These are phyloP conservation scores for Bipolaris cookei DNA, from an alignment of 2,329 filamentous ascomycete genomes.

Conservation along the genomic window DNA sequence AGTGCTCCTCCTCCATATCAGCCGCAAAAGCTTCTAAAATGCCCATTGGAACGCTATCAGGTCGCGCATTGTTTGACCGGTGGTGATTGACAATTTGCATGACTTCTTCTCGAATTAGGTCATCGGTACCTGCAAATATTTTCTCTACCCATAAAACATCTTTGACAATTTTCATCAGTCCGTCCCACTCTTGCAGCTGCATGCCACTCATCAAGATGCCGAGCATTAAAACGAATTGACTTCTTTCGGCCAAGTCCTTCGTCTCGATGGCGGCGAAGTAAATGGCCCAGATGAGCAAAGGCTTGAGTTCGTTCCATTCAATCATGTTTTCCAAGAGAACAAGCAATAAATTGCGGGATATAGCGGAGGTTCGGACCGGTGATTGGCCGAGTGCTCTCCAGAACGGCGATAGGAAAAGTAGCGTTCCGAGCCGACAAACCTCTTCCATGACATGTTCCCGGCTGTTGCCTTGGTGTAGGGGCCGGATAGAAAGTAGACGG, in stretches of 20 bases:
- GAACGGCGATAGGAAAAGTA: slow-evolving; percentile 37
- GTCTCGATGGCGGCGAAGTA: slow-evolving; percentile 41
- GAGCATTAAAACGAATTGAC: slow-evolving; percentile 37
- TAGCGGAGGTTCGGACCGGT: slow-evolving; percentile 33
- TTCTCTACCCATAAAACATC: slow-evolving; percentile 40
- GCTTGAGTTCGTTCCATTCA: slow-evolving; percentile 39
- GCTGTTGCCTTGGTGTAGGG: slow-evolving; percentile 21
- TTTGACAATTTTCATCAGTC: slow-evolving; percentile 34
- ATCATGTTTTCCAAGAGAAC: slow-evolving; percentile 30
- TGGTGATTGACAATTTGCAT: slow-evolving; percentile 29
- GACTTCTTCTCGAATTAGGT: slow-evolving; percentile 34
- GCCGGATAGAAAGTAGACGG: slow-evolving; percentile 34
- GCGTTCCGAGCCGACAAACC: slow-evolving; percentile 38
- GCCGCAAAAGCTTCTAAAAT: slow-evolving; percentile 10
- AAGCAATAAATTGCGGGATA: slow-evolving; percentile 30
- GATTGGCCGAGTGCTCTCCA: slow-evolving; percentile 36
- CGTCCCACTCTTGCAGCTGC: slow-evolving; percentile 30
- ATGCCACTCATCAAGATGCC: slow-evolving; percentile 34
- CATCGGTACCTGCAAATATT: slow-evolving; percentile 33
- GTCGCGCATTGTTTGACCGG: slow-evolving; percentile 5
- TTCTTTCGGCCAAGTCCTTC: slow-evolving; percentile 28
- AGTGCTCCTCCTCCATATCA: slow-evolving; percentile 18
- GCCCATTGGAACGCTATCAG: slow-evolving; percentile 7
- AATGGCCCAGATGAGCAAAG: slow-evolving; percentile 34
- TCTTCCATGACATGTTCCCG: slow-evolving; percentile 35